These are phyloP conservation scores for Backusella morwellensis DNA, from an alignment of 192 early-diverging fungal genomes.

Conservation along the genomic window DNA sequence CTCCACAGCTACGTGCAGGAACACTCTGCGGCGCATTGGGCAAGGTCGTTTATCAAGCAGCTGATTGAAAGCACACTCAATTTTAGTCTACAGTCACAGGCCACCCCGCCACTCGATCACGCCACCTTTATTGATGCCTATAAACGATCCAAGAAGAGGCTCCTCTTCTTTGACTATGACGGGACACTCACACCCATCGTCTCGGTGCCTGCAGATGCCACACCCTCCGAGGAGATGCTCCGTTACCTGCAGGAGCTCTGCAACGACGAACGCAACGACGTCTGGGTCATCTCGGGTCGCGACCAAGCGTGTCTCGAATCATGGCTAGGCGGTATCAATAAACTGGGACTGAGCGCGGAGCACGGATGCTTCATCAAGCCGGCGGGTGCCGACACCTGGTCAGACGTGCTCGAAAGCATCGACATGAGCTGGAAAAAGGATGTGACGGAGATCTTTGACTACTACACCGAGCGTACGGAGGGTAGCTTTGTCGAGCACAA, in stretches of 20 bases:
- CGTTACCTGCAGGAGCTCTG: constrained; percentile 63
- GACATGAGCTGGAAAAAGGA: constrained; percentile 85
- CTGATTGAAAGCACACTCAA: constrained; percentile 53
- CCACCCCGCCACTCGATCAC: constrained; percentile 43
- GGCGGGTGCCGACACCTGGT: constrained; percentile 55
- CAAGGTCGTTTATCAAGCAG: constrained; percentile 75
- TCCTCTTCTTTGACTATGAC: constrained; percentile 96
- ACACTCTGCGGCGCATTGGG: constrained; percentile 90
- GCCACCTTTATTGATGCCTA: constrained; percentile 48
- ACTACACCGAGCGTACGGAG: constrained; percentile 84
- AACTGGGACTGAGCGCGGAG: constrained; percentile 80
- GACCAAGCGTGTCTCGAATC: constrained; percentile 83
- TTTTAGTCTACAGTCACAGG: constrained; percentile 40
- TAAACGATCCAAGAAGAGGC: constrained; percentile 62
- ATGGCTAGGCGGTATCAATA: constrained; percentile 67
- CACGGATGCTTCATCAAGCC: constrained; percentile 86
- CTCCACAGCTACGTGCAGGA: constrained; percentile 75
- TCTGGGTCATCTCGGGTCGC: constrained; percentile 94
- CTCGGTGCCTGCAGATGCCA: constrained; percentile 80
- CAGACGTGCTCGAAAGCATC: constrained; percentile 49
- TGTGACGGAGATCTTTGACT: constrained; percentile 78
- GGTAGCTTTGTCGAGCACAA: constrained; percentile 86
- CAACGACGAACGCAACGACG: constrained; percentile 75
- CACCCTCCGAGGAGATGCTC: constrained; percentile 88
- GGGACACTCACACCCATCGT: constrained; percentile 95